phyloP scores from a whole-genome alignment of 2,329 filamentous ascomycete species.

The Immersiporthe knoxdaviesiana region DNA sequence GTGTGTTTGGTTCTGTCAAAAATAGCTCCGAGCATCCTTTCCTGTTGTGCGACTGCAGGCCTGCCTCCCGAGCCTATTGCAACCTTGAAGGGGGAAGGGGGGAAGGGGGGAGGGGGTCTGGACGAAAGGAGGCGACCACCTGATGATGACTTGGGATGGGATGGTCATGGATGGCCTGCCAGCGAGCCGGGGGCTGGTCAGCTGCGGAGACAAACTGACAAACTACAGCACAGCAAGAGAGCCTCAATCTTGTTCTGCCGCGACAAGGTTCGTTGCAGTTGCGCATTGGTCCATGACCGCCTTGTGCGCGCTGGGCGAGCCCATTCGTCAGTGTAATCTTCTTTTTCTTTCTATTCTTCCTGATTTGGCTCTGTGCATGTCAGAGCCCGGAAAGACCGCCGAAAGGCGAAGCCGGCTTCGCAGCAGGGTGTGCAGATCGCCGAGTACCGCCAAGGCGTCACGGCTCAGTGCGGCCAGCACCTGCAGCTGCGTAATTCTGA shows the following conservation, averaged over 20 bases:
- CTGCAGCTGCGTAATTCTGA: not conserved
- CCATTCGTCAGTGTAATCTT: not conserved
- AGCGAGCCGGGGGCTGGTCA: not conserved
- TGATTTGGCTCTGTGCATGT: not conserved
- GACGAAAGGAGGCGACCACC: not conserved
- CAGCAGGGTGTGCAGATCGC: not conserved
- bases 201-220: not conserved
- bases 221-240: not conserved
- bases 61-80: not conserved
- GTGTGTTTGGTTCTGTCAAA: conserved; percentile 5
- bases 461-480: not conserved
- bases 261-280: not conserved
- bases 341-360: too few species aligned
- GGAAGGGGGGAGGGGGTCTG: conserved; percentile 4
- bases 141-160: not conserved
- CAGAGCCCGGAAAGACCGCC: not conserved
- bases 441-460: not conserved
- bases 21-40: conserved; percentile 11
- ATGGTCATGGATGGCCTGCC: not conserved
- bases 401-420: not conserved
- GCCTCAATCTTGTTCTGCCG: not conserved
- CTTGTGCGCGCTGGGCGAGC: not conserved
- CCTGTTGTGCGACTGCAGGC: conserved; percentile 7
- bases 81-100: too few species aligned
- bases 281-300: not conserved